Conservation (phyloP, 306 rosid species). For the Pyrus communis region DNA sequence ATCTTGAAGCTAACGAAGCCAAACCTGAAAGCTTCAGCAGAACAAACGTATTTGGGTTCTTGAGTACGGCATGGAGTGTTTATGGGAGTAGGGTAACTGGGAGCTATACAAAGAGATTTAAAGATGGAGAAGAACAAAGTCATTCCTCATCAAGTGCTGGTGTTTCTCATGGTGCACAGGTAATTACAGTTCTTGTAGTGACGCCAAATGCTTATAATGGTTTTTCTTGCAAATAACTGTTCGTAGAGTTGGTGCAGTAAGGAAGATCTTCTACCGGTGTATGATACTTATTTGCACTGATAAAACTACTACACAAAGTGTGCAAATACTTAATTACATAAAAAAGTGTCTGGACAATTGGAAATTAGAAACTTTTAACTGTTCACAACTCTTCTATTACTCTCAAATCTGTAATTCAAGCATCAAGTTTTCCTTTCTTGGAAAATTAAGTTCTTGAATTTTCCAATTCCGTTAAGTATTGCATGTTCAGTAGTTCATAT, state of each 20-base stretch:
- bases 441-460: background rate
- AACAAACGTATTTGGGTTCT: conserved; percentile 8
- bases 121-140: conserved; percentile 35
- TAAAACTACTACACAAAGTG: background rate
- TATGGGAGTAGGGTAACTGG: conserved; percentile 19
- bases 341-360: background rate
- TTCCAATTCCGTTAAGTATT: background rate
- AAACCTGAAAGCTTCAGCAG: conserved; percentile 22
- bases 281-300: background rate
- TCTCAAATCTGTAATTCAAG: background rate
- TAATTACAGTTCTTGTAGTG: conserved; percentile 3
- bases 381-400: background rate
- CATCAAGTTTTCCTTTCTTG: background rate
- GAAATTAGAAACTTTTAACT: background rate
- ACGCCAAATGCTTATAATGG: background rate
- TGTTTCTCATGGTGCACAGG: conserved; percentile 13
- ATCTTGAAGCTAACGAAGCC: conserved; percentile 25
- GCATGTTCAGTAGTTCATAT: background rate
- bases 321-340: background rate
- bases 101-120: conserved; percentile 29
- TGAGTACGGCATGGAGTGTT: conserved; percentile 12
- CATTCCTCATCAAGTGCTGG: conserved; percentile 17
- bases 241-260: background rate
- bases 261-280: background rate
- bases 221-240: background rate